Evolutionary conservation across 768 basidiomycete genomes (phyloP).

Genomic region (Xerocomus spinulosus): DNA sequence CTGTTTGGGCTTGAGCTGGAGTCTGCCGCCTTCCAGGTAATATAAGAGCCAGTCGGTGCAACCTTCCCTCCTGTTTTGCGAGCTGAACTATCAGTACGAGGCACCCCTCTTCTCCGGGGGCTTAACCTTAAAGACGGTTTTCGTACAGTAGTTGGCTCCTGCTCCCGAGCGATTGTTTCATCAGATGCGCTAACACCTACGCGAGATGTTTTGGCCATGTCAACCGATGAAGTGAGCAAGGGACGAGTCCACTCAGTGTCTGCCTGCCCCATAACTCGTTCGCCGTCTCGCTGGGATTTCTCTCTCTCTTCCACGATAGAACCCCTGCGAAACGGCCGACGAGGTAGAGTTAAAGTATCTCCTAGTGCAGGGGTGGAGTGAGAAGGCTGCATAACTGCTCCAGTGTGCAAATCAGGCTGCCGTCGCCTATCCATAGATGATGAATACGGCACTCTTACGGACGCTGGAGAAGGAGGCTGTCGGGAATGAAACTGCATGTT

Average conservation of each 20-base stretch:
- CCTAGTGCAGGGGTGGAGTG: conserved; percentile 28
- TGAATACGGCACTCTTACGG: conserved; percentile 22
- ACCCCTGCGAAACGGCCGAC: conserved; percentile 26
- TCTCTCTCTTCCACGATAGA: conserved; percentile 28
- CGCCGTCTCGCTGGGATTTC: conserved; percentile 19
- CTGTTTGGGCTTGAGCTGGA: conserved; percentile 32
- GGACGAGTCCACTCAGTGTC: conserved; percentile 22
- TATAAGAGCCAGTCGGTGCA: conserved; percentile 19
- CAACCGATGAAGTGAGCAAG: conserved; percentile 9
- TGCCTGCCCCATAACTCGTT: conserved; percentile 16
- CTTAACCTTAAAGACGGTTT: conserved; percentile 14
- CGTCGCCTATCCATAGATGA: conserved; percentile 27
- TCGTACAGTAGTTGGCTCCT: conserved; percentile 11
- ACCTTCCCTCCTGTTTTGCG: conserved; percentile 23
- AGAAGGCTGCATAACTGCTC: conserved; percentile 22
- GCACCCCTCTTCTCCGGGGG: conserved; percentile 17
- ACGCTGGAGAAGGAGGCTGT: conserved; percentile 36
- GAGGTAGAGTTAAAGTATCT: conserved; percentile 25
- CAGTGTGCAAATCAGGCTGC: conserved; percentile 17
- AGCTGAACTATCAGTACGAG: conserved; percentile 16
- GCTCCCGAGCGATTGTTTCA: conserved; percentile 17
- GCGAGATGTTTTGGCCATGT: conserved; percentile 14
- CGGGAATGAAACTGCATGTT: conserved; percentile 36
- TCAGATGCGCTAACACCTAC: conserved; percentile 19
- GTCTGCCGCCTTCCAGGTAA: conserved; percentile 32